Evolutionary conservation across 768 basidiomycete genomes (phyloP).

Genomic region (Russula griseocarnosa): DNA sequence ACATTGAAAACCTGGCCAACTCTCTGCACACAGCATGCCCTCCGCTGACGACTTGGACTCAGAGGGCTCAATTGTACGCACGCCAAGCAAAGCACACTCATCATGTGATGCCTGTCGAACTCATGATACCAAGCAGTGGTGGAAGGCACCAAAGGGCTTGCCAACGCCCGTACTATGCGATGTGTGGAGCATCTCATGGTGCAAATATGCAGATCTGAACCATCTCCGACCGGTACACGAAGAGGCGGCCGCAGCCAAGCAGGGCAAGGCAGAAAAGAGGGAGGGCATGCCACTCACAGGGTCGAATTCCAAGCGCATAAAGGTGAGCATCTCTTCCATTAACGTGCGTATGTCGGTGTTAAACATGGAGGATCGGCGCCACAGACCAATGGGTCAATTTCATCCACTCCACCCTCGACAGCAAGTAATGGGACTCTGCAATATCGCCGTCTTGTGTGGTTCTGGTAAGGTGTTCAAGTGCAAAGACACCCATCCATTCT

Average conservation of each 20-base stretch:
- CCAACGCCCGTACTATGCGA: slow-evolving; percentile 76
- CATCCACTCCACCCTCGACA: slow-evolving; percentile 62
- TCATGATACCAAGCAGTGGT: slow-evolving; percentile 76
- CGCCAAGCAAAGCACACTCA: slow-evolving; percentile 48
- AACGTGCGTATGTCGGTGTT: background rate
- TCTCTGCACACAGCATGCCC: background rate
- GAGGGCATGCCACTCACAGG: slow-evolving; percentile 58
- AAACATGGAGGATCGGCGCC: background rate
- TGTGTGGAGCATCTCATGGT: slow-evolving; percentile 79
- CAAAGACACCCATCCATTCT: slow-evolving; percentile 73
- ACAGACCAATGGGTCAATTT: slow-evolving; percentile 45
- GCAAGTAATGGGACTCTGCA: slow-evolving; percentile 43
- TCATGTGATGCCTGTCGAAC: slow-evolving; percentile 84
- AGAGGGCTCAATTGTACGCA: slow-evolving; percentile 68
- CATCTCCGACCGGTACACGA: slow-evolving; percentile 63
- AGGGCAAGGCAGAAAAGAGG: slow-evolving; percentile 44
- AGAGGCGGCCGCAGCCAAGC: slow-evolving; percentile 47
- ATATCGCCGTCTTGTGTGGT: slow-evolving; percentile 66
- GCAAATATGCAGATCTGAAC: slow-evolving; percentile 89
- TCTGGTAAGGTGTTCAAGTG: slow-evolving; percentile 81
- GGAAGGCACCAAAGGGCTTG: slow-evolving; percentile 90
- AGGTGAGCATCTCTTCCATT: slow-evolving; percentile 38
- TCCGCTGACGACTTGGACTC: slow-evolving; percentile 49
- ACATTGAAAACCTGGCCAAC: slow-evolving; percentile 2
- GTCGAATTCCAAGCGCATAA: slow-evolving; percentile 58